Base-by-base conservation (phyloP, 352 stramenopile genomes). In the Pythium insidiosum region DNA sequence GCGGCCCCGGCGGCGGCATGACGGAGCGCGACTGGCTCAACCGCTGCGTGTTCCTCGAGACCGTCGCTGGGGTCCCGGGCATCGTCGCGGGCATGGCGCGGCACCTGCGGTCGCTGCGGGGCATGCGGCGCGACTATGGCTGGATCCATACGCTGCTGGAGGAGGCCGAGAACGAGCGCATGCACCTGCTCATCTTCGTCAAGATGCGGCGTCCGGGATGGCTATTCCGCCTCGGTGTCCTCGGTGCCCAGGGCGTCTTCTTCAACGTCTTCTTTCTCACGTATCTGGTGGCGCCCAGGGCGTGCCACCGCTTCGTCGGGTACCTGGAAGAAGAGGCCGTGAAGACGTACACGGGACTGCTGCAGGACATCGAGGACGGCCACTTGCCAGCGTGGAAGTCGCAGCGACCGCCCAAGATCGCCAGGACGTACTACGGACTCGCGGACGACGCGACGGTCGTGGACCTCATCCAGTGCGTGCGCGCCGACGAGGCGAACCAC, bases 311-410 rank as follows among this genome's bases (percentile, higher is more conserved):
- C 30, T 78, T 89, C 37, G 80, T 93, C 10, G 79, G 79, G 7
- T 92, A 92, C 61, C 60, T 97, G 19, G 90, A 97, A 46, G 87
- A 96, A 60, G 78, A 97, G 54, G 89, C 87, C 12, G 87, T 89
- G 33, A 71, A 85, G 39, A 97, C 87, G 7, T 97, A 97, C 67
- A 95, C 89, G 21, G 90, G 79, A 19, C 76, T 97, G 44, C 69
- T 97, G 22, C 50, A 85, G 24, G 88, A 88, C 26, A 97, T 97
- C 38, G 68, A 96, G 24, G 63, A 79, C 26, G 84, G 63, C 6
- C 77, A 97, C 38, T 50, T 96, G 38, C 43, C 66, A 2, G 53
- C 38, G 12, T 97, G 89, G 89, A 74, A 73, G 43, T 57, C 76
- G 33, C 56, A 73, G 39, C 54, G 63, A 10, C 79, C 84, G 4